Evolutionary conservation across 2,329 filamentous ascomycete species (phyloP), one percentile per base, ranked within the genome.

Genomic region (Fusarium goolgardi): DNA sequence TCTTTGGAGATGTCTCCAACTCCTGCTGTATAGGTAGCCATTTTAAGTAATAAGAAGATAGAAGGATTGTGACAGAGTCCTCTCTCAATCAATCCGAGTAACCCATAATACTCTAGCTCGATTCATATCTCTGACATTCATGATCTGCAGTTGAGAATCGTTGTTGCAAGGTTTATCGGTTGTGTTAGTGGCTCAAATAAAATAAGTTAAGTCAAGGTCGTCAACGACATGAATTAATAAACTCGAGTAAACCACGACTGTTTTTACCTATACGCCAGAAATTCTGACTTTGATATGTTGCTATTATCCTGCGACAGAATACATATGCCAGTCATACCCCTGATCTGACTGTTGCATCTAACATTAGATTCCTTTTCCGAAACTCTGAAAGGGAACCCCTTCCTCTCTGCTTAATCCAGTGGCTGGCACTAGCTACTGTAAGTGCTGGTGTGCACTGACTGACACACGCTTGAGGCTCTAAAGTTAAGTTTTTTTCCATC

Each of bases 391-490:
- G 11, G 27, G 20, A 29, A 29, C 20, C 25, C 23, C 25, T 25
- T n/a, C 5, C 25, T 35, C 34, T 39, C 27, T 39, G 25, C 46
- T 52, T 18, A 31, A 45, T 20, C 20, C 40, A 43, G 52, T 64
- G 61, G 45, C 59, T 52, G 59, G 46, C 43, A 47, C 46, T 58
- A 59, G 32, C 20, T 13, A 18, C 32, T 50, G 47, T 39, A 50
- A 39, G 52, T 35, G 23, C 52, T 59, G 53, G 53, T 23, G 25
- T 57, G 46, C 45, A 52, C 34, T 63, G 31, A 52, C 34, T 63
- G 31, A 34, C 59, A 57, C 12, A 37, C 60, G 35, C 35, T 57
- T 62, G 50, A 55, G 50, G 55, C 45, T 49, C 50, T 10, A 27
- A 45, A n/a, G 27, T 39, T 53, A 52, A 39, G 31, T 32, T 46